Evolutionary conservation across 2,329 filamentous ascomycete genomes (phyloP).

Genomic region (Penicillium olsonii): DNA sequence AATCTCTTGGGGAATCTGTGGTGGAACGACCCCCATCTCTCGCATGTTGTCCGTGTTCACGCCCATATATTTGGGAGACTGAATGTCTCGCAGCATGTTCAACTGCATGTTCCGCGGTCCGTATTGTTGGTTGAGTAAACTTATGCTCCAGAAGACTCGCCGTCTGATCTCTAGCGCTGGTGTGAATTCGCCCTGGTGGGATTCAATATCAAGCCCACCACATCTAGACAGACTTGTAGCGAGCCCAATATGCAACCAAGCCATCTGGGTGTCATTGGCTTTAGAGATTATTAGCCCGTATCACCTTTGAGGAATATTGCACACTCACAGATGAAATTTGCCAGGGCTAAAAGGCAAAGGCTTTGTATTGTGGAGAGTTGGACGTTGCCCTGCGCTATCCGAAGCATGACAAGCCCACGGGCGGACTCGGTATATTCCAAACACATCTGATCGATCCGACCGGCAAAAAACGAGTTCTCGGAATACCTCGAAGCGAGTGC

Average conservation of each 20-base stretch:
- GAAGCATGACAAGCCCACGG: conserved; percentile 43
- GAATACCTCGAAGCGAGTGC: neutral
- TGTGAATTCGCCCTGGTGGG: conserved; percentile 38
- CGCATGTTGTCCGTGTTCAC: conserved; percentile 19
- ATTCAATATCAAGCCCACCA: conserved; percentile 49
- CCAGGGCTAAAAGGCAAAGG: conserved; percentile 52
- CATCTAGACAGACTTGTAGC: conserved; percentile 53
- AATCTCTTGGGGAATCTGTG: conserved; percentile 48
- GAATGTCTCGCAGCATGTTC: conserved; percentile 45
- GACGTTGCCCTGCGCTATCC: conserved; percentile 53
- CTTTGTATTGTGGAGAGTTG: conserved; percentile 53
- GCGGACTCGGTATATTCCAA: conserved; percentile 41
- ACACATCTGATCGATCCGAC: conserved; percentile 21
- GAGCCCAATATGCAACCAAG: conserved; percentile 53
- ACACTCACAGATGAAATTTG: conserved; percentile 49
- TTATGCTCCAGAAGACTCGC: conserved; percentile 54
- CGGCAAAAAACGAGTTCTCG: conserved; percentile 3
- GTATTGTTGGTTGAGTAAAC: conserved; percentile 53
- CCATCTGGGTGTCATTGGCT: conserved; percentile 53
- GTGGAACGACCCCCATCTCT: conserved; percentile 38
- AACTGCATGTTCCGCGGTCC: conserved; percentile 49
- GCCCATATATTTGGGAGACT: conserved; percentile 34
- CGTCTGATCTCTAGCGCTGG: conserved; percentile 46
- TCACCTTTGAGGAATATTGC: neutral
- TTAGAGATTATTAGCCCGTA: neutral